Conservation (phyloP, 768 basidiomycete genomes). For the Omphalotus guepiniiformis region DNA sequence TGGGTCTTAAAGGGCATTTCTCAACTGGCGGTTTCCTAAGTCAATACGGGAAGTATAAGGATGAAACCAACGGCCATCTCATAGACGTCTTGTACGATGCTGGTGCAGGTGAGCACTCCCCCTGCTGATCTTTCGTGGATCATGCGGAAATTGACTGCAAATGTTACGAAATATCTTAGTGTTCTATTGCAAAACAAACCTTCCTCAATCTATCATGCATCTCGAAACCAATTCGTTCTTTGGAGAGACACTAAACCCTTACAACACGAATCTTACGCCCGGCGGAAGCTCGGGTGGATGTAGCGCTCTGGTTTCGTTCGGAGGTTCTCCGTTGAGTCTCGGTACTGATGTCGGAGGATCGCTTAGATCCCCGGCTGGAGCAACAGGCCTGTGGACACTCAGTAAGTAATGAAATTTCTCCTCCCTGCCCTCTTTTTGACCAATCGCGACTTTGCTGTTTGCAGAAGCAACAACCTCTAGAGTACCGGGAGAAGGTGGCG, state of each 20-base stretch:
- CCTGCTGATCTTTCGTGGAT: too few relatives aligned
- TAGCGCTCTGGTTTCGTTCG: constrained; percentile 41
- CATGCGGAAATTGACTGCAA: too few relatives aligned
- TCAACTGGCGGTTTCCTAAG: constrained; percentile 30
- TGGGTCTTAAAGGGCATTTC: constrained; percentile 37
- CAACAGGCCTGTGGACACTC: constrained; percentile 16
- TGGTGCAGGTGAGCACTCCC: constrained; percentile 33
- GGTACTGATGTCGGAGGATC: constrained; percentile 35
- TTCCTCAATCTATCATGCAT: constrained; percentile 39
- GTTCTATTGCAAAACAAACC: constrained; percentile 41
- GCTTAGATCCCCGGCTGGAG: too few relatives aligned
- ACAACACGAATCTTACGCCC: constrained; percentile 36
- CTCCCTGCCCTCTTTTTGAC: background rate
- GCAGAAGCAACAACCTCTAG: constrained; percentile 26
- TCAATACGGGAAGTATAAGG: constrained; percentile 9
- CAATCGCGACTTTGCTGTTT: background rate
- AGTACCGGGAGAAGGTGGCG: constrained; percentile 41
- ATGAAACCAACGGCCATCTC: constrained; percentile 20
- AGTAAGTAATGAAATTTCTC: constrained; percentile 1
- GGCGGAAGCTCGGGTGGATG: constrained; percentile 57
- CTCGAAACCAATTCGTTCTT: constrained; percentile 30
- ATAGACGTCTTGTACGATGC: constrained; percentile 33
- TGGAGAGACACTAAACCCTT: constrained; percentile 38
- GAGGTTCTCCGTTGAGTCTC: constrained; percentile 41
- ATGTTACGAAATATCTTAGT: too few relatives aligned